Base-by-base conservation (phyloP, 176 grass and related monocot species). In the Puccinellia tenuiflora region DNA sequence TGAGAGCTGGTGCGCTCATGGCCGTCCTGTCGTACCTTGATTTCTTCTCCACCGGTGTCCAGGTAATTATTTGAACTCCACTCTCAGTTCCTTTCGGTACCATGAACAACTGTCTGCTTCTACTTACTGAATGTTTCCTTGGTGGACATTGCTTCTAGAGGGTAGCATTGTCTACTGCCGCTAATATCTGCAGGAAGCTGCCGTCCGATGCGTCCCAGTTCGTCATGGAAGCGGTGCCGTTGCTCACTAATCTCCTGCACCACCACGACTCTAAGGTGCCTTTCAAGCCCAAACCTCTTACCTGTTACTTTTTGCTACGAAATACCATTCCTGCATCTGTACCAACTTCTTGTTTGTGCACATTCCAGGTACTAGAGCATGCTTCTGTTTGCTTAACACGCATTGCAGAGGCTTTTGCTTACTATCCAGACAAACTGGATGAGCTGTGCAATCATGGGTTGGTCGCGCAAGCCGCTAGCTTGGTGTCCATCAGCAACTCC, bases 151-250 rank as follows among this genome's bases (percentile, higher is more conserved):
- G 45, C 76, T 54, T 68, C 60, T 55, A 97, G 95, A 92, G 95
- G 76, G 95, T 97, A 17, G 95, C 95, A 76, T 57, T 97, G 76
- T 94, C 92, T 56, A 94, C 95, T 10, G 95, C 92, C 21, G 92
- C 95, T 67, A 97, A 92, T 84, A 94, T 97, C 63, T 97, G 95
- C 72, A 88, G 91, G 86, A 97, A 97, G 81, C 86, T 97, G 28
- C 95, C 95, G 24, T 91, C 92, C 31, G 95, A 97, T 79, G 92
- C 92, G 37, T 91, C 95, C 0, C 92, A 97, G 40, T 97, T 97
- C 79, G 95, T 97, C 26, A 94, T 94, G 95, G 92, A 89, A 76
- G 88, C 92, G 1, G 92, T 94, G 31, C 95, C 95, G 0, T 68
- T 94, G 83, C 81, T 97, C 46, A 94, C 86, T 2, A 94, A 97